Evolutionary conservation across 805 yeast genomes (phyloP).

Genomic region (Spathaspora gorwiae): DNA sequence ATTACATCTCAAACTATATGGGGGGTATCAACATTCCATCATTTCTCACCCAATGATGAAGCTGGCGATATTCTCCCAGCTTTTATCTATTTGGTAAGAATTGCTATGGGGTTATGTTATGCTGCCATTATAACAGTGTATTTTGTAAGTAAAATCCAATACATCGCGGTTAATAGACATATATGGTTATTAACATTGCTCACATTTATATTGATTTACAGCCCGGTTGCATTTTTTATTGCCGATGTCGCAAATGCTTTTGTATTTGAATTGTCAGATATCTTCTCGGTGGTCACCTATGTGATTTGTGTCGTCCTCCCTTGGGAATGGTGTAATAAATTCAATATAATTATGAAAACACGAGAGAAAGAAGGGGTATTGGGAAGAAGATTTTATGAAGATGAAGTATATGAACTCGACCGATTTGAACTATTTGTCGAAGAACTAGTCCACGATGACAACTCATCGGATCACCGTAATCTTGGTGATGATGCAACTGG

Average conservation of each 20-base stretch:
- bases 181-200: constrained; percentile 55
- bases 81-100: constrained; percentile 67
- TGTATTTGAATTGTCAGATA: constrained; percentile 69
- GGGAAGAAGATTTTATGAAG: constrained; percentile 73
- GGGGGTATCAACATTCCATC: constrained; percentile 58
- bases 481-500: constrained; percentile 5
- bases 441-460: constrained; percentile 13
- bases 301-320: constrained; percentile 67
- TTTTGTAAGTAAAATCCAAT: constrained; percentile 46
- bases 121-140: constrained; percentile 59
- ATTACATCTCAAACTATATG: constrained; percentile 59
- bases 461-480: constrained; percentile 18
- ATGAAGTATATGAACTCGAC: constrained; percentile 46
- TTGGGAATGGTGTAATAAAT: constrained; percentile 82
- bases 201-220: constrained; percentile 50
- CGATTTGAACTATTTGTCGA: constrained; percentile 37
- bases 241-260: constrained; percentile 74
- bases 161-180: constrained; percentile 43
- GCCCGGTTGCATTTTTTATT: constrained; percentile 66
- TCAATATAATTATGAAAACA: constrained; percentile 50
- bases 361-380: constrained; percentile 67
- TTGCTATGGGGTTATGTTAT: constrained; percentile 65
- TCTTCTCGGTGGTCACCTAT: constrained; percentile 69
- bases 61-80: constrained; percentile 62
- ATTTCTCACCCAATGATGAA: constrained; percentile 33